Percentiles rank a stretch among this genome's conserved stretches.
phyloP scores from a whole-genome alignment of 257 asterid species.

The Primulina huaijiensis region DNA sequence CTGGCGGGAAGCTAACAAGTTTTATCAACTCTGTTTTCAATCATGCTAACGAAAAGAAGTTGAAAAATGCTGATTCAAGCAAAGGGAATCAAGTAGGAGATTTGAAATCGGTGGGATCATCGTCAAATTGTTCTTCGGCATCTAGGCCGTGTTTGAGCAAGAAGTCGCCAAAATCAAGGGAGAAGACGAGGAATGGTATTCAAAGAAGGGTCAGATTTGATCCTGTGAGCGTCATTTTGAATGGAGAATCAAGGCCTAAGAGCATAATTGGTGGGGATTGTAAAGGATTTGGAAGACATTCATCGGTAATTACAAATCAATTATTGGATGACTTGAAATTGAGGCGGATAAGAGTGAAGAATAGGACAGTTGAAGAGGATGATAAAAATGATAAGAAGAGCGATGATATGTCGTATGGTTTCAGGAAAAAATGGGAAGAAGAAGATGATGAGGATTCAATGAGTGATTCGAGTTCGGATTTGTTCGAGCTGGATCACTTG shows the following conservation, averaged over 20 bases:
- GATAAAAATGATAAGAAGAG: slow-evolving; percentile 20
- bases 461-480: slow-evolving; percentile 81
- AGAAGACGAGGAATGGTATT: slow-evolving; percentile 32
- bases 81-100: slow-evolving; percentile 19
- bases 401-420: slow-evolving; percentile 20
- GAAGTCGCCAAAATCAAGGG: slow-evolving; percentile 29
- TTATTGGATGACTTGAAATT: slow-evolving; percentile 15
- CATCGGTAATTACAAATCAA: slow-evolving; percentile 29
- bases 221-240: slow-evolving; percentile 64
- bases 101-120: slow-evolving; percentile 16
- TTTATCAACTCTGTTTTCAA: slow-evolving; percentile 59
- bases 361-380: slow-evolving; percentile 26
- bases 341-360: slow-evolving; percentile 22
- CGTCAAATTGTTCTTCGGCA: slow-evolving; percentile 53
- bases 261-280: slow-evolving; percentile 25
- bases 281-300: slow-evolving; percentile 26
- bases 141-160: slow-evolving; percentile 75
- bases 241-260: slow-evolving; percentile 52
- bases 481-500: slow-evolving; percentile 76
- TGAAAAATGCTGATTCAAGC: slow-evolving; percentile 21
- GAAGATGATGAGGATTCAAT: slow-evolving; percentile 42
- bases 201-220: slow-evolving; percentile 65
- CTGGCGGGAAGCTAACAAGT: slow-evolving; percentile 60
- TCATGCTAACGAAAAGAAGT: slow-evolving; percentile 39
- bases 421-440: slow-evolving; percentile 18